A percentile compares a stretch with the other conserved stretches of the same genome.
Conservation (phyloP, 768 basidiomycete genomes). For the Crassisporium funariophilum region DNA sequence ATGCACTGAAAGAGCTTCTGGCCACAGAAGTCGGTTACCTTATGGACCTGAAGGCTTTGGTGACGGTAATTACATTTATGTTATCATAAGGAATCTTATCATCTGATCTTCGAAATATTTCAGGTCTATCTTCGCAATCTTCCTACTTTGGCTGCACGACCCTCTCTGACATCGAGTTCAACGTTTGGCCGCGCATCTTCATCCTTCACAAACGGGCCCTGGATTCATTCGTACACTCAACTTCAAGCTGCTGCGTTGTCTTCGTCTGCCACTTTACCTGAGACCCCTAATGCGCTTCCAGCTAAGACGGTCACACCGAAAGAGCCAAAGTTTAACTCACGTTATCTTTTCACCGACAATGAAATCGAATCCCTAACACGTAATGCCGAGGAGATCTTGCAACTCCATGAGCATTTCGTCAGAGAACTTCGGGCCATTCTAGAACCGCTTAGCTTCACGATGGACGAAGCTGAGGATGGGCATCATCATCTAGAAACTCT, state of each 20-base stretch:
- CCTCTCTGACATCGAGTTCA: slow-evolving; percentile 35
- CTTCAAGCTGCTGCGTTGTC: slow-evolving; percentile 31
- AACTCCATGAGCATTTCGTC: slow-evolving; percentile 70
- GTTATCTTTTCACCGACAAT: slow-evolving; percentile 54
- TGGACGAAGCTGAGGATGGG: slow-evolving; percentile 28
- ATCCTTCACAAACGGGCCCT: slow-evolving; percentile 46
- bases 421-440: slow-evolving; percentile 52
- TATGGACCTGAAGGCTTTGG: slow-evolving; percentile 73
- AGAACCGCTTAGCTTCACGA: slow-evolving; percentile 51
- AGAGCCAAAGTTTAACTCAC: slow-evolving; percentile 36
- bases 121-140: slow-evolving; percentile 70
- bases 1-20: slow-evolving; percentile 85
- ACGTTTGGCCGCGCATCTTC: slow-evolving; percentile 44
- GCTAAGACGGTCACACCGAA: slow-evolving; percentile 20
- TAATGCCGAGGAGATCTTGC: slow-evolving; percentile 68
- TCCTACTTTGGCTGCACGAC: slow-evolving; percentile 47
- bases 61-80: slow-evolving; percentile 52
- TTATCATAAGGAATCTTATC: not conserved
- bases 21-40: slow-evolving; percentile 85
- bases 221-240: slow-evolving; percentile 45
- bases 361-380: slow-evolving; percentile 65
- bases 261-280: slow-evolving; percentile 28
- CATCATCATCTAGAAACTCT: slow-evolving; percentile 33
- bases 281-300: slow-evolving; percentile 20
- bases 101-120: slow-evolving; percentile 6